Base-by-base conservation (phyloP, 305 asterid genomes). In the Euphrasia arctica region DNA sequence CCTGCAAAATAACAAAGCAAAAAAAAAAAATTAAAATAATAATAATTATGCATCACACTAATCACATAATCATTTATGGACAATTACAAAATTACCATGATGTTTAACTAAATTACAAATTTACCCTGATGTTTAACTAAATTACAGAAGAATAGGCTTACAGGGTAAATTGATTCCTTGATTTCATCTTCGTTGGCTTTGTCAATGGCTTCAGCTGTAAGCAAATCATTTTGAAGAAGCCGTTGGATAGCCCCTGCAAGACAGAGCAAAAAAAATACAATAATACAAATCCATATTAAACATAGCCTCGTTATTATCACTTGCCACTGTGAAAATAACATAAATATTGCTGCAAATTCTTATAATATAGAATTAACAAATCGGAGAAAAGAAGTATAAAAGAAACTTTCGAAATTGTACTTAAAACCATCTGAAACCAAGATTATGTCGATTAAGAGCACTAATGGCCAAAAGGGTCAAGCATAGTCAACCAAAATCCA, bases 161-260 rank as follows among this genome's bases (percentile, higher is more conserved):
- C 98, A 3, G 99, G 99, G 77, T 93, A 90, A 66, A 93, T 83
- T 64, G 87, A 71, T 70, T 80, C 78, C 78, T 87, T 90, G 77
- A 93, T 77, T 61, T 78, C 69, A 64, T 68, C 82, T 85, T 90
- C 99, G 48, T 78, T 80, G 8, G 92, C 84, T 41, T 71, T 72
- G 69, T 83, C 85, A 45, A 93, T 76, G 70, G 96, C 82, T 74
- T 83, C 95, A 7, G 96, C 89, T 5, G 90, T 72, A 62, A 93
- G 96, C 74, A 93, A 74, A 70, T 77, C 82, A 68, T 88, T 80
- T 71, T 88, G 85, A 63, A 83, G 89, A 73, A 93, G 91, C 66
- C 95, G 81, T 65, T 90, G 95, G 62, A 93, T 77, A 62, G 99
- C 99, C 62, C 99, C 98, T 93, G 83, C 69, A 77, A 45, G 68